Conservation (phyloP, 257 asterid genomes). For the Solanum peruvianum region DNA sequence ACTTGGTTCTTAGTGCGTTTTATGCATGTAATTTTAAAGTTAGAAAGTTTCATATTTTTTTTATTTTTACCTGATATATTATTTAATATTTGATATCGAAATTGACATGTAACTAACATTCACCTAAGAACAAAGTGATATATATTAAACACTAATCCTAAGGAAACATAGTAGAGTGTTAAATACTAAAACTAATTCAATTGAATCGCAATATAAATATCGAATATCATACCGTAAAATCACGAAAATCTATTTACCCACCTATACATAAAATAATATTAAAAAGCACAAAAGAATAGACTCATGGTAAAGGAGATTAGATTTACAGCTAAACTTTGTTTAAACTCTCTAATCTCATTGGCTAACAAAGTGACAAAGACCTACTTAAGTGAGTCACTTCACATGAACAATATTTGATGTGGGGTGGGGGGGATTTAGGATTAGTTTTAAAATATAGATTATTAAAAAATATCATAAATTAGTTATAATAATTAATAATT, state of each 20-base stretch:
- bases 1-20: neutral
- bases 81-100: neutral
- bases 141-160: no score
- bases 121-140: neutral
- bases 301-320: neutral
- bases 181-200: neutral
- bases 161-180: neutral
- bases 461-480: no score
- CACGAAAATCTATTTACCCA: neutral
- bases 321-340: neutral
- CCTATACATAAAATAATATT: neutral
- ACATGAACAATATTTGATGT: neutral
- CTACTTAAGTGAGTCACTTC: neutral
- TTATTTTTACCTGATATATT: neutral
- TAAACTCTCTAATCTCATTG: neutral
- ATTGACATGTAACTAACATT: neutral
- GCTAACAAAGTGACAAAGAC: neutral
- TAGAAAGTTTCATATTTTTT: neutral
- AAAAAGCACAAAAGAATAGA: neutral
- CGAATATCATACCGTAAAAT: neutral
- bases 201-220: accelerated
- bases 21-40: neutral
- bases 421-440: neutral
- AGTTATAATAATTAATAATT: no score
- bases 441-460: neutral